Conservation (phyloP, 305 asterid genomes). For the Striga hermonthica region DNA sequence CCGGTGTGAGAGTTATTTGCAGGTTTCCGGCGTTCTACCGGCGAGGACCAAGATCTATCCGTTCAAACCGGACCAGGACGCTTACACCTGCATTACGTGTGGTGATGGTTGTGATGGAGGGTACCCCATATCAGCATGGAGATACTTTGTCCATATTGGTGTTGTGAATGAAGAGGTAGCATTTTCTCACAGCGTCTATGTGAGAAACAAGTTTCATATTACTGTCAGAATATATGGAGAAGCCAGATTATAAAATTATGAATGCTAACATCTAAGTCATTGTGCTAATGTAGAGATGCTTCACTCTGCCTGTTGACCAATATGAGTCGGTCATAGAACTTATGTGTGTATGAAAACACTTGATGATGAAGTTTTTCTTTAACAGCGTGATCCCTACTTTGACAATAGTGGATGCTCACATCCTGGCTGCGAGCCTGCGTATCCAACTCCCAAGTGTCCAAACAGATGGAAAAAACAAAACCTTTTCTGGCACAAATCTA, state of each 20-base stretch:
- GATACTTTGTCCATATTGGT: slow-evolving; percentile 67
- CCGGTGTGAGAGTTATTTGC: too few relatives aligned
- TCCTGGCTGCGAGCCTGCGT: slow-evolving; percentile 90
- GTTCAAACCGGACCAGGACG: too few relatives aligned
- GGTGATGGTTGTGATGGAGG: slow-evolving; percentile 99
- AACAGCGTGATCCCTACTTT: slow-evolving; percentile 96
- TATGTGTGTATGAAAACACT: slow-evolving; percentile 9
- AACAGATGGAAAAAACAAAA: slow-evolving; percentile 61
- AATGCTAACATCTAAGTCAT: not conserved
- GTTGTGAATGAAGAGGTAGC: slow-evolving; percentile 88
- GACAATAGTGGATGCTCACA: slow-evolving; percentile 85
- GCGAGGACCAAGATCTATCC: too few relatives aligned
- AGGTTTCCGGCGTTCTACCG: too few relatives aligned
- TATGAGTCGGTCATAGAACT: too few relatives aligned
- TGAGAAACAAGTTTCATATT: slow-evolving; percentile 16
- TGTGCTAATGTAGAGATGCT: too few relatives aligned
- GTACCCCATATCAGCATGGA: slow-evolving; percentile 79
- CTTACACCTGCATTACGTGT: too few relatives aligned
- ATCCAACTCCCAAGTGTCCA: slow-evolving; percentile 76
- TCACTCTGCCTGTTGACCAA: too few relatives aligned
- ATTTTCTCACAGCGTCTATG: slow-evolving; percentile 8
- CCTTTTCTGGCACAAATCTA: slow-evolving; percentile 61
- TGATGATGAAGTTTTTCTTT: slow-evolving; percentile 23
- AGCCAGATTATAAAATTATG: not conserved
- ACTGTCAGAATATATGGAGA: not conserved